Evolutionary conservation across 2,329 filamentous ascomycete species (phyloP).

Genomic region (Penicillium sp.): DNA sequence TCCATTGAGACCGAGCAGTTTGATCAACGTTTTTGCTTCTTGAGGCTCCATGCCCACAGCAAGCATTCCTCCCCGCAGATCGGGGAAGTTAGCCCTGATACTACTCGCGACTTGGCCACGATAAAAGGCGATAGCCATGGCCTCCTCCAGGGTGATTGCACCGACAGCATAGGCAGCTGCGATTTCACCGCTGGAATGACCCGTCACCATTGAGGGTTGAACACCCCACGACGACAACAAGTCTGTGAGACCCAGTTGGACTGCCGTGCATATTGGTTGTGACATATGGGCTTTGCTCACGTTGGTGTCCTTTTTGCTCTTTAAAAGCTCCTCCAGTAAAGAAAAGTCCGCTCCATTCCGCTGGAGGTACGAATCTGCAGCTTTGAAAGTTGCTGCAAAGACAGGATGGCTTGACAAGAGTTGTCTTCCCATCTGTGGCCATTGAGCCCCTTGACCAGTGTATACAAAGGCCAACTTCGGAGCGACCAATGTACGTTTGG

Average conservation of each 20-base stretch:
- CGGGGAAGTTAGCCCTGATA: background rate
- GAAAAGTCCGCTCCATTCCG: background rate
- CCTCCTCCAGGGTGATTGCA: slow-evolving; percentile 2
- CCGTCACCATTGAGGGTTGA: slow-evolving; percentile 1
- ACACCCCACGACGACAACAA: slow-evolving; percentile 1
- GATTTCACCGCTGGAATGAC: slow-evolving; percentile 11
- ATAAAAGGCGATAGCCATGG: slow-evolving; percentile 20
- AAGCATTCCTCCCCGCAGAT: slow-evolving; percentile 8
- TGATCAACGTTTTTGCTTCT: slow-evolving; percentile 5
- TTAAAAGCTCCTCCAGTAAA: slow-evolving; percentile 1
- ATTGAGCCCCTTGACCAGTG: slow-evolving; percentile 26
- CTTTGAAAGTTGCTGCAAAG: background rate
- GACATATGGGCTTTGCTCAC: slow-evolving; percentile 1
- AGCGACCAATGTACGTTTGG: background rate
- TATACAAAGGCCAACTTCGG: slow-evolving; percentile 12
- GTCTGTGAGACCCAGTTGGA: slow-evolving; percentile 8
- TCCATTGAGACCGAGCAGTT: background rate
- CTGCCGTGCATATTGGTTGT: slow-evolving; percentile 3
- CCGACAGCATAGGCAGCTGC: slow-evolving; percentile 11
- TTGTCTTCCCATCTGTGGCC: slow-evolving; percentile 21
- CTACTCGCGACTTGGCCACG: slow-evolving; percentile 15
- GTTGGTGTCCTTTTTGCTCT: background rate
- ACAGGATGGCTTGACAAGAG: background rate
- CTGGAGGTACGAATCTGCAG: background rate
- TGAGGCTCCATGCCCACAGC: slow-evolving; percentile 13